These are phyloP conservation scores for Saccharomycopsis guyanensis DNA, from an alignment of 805 yeast genomes.

Conservation along the genomic window DNA sequence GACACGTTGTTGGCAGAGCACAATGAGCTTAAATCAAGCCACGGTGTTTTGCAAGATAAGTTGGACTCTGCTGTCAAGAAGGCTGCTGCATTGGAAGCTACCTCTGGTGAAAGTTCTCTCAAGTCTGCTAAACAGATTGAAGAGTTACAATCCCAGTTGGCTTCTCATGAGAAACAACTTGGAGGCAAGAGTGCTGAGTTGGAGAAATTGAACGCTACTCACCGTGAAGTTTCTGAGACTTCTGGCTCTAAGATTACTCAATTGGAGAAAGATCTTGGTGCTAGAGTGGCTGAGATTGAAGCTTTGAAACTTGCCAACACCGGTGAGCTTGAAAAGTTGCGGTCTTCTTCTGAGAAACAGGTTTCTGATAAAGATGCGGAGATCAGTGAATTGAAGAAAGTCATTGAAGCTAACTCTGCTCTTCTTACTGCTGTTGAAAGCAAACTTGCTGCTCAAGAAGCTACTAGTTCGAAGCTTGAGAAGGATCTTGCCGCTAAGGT, in stretches of 20 bases:
- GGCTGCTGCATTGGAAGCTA: neutral
- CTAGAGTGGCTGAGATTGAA: neutral
- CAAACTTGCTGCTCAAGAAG: slow-evolving; percentile 21
- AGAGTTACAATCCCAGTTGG: neutral
- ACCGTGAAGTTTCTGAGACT: neutral
- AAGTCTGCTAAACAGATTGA: neutral
- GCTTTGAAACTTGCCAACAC: neutral
- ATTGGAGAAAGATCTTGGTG: neutral
- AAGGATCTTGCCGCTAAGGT: slow-evolving; percentile 23
- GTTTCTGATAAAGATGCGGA: slow-evolving; percentile 16
- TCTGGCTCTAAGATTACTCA: neutral
- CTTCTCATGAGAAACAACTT: neutral
- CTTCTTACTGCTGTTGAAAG: neutral
- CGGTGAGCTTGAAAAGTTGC: neutral
- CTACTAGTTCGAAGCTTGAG: slow-evolving; percentile 28
- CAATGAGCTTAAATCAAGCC: neutral
- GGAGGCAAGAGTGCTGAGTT: slow-evolving; percentile 3
- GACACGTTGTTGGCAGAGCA: neutral
- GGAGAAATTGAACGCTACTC: slow-evolving; percentile 1
- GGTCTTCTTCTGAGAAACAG: neutral
- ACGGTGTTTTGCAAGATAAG: neutral
- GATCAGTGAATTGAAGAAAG: slow-evolving; percentile 6
- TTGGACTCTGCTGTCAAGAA: neutral
- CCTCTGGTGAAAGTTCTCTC: neutral
- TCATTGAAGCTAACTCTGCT: neutral